Evolutionary conservation across 805 yeast genomes (phyloP).

Genomic region (Candida corydali): DNA sequence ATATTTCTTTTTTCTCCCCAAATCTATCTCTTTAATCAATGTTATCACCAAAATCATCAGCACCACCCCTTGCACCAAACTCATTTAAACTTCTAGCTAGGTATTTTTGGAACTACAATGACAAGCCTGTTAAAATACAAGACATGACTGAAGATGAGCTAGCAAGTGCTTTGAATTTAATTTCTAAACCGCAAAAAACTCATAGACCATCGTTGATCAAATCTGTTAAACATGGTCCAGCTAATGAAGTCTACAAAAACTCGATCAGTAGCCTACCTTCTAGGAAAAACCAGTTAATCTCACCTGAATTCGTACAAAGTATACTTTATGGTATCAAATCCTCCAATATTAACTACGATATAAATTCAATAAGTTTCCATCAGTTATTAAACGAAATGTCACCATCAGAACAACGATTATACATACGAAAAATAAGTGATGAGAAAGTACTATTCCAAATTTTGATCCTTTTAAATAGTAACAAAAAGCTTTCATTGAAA

Average conservation of each 20-base stretch:
- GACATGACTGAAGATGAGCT: conserved; percentile 15
- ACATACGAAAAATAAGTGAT: conserved; percentile 14
- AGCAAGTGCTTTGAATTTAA: conserved; percentile 35
- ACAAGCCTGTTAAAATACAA: not conserved
- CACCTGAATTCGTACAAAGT: conserved; percentile 13
- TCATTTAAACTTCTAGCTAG: not conserved
- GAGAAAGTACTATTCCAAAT: conserved; percentile 21
- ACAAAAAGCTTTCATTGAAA: conserved; percentile 21
- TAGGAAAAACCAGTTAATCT: conserved; percentile 3
- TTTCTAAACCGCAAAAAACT: conserved; percentile 19
- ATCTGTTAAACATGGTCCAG: conserved; percentile 30
- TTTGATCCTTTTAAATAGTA: conserved; percentile 19
- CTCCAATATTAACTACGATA: conserved; percentile 3
- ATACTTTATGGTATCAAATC: conserved; percentile 23
- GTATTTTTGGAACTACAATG: conserved; percentile 4
- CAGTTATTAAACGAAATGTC: conserved; percentile 14
- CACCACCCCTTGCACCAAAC: too few relatives aligned
- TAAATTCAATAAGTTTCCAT: conserved; percentile 4
- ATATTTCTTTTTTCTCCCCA: too few relatives aligned
- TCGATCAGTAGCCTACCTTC: not conserved
- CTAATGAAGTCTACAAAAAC: conserved; percentile 21
- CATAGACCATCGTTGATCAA: conserved; percentile 29
- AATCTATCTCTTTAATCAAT: too few relatives aligned
- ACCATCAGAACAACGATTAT: conserved; percentile 15
- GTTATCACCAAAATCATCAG: not conserved